Evolutionary conservation across 164 flowering plant genomes (phyloP), one percentile per base, ranked within the genome.

Genomic region (Tinospora cordifolia): DNA sequence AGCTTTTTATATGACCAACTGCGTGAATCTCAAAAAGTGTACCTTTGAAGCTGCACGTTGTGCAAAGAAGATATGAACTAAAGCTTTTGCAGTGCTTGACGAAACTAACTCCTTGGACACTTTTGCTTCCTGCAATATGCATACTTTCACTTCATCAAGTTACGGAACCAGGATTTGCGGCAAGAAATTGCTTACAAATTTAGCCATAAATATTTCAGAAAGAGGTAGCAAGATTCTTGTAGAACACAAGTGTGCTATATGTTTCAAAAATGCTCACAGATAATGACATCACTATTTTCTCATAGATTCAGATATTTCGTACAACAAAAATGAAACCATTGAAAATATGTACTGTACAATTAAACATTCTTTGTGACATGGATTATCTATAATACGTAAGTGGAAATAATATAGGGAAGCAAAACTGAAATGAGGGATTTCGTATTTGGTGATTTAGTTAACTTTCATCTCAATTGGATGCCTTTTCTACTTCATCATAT

Each of bases 21-120:
- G 21, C 19, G 19, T 51, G 59, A 51, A 51, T 51, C n/a, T 51
- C 59, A 65, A 39, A 25, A 40, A 13, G 34, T 8, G 25, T 84
- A 88, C 97, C 97, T 91, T 91, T 36, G 90, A 80, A 66, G 90
- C 85, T 71, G 84, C 75, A 66, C 92, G 89, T 62, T 88, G 92
- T 36, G 90, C 83, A 78, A 92, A 87, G 79, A 90, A 92, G 39
- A 78, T 77, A 81, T 92, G 96, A 59, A 90, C 85, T 76, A 92
- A 89, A 64, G 87, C 94, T 77, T 72, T 90, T 27, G 91, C 62
- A 44, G 92, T 90, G 63, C 83, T 84, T 66, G 87, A 73, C 11
- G 79, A 19, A 3, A 92, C 86, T 39, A 90, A 73, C 34, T 85
- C 83, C 62, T 84, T 88, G 69, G 86, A 90, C 14, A 78, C 80